Evolutionary conservation across 345 rosid genomes (phyloP).

Genomic region (Gynandropsis gynandra): DNA sequence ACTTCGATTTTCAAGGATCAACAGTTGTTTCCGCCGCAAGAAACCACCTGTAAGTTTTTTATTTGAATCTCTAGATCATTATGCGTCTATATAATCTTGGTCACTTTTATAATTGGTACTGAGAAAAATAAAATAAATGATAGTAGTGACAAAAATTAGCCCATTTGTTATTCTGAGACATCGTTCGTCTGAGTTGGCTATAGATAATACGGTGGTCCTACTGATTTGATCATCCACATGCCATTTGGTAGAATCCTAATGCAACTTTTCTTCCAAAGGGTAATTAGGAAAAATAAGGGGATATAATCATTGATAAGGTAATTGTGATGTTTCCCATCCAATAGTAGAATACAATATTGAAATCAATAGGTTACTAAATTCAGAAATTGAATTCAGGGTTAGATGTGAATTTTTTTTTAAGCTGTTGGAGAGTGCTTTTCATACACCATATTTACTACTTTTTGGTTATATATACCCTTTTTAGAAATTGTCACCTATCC

Average conservation of each 20-base stretch:
- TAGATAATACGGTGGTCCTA: conserved; percentile 32
- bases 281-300: conserved; percentile 12
- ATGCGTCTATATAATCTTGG: conserved; percentile 26
- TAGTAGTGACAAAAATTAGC: conserved; percentile 32
- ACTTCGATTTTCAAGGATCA: conserved; percentile 21
- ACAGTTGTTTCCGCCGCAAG: conserved; percentile 25
- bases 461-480: too few relatives aligned
- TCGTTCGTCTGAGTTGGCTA: conserved; percentile 45
- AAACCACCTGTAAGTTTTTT: conserved; percentile 19
- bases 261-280: conserved; percentile 7
- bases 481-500: too few relatives aligned
- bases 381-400: too few relatives aligned
- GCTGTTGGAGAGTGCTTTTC: too few relatives aligned
- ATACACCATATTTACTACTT: too few relatives aligned
- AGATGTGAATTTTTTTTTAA: too few relatives aligned
- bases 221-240: conserved; percentile 32
- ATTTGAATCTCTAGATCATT: conserved; percentile 28
- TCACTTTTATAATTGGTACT: background rate
- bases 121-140: background rate
- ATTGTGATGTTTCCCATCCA: conserved; percentile 17
- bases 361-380: too few relatives aligned
- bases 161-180: conserved; percentile 36
- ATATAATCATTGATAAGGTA: conserved; percentile 3
- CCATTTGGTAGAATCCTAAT: conserved; percentile 6
- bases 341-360: too few relatives aligned